phyloP scores from a whole-genome alignment of 225 moss, liverwort and hornwort genomes.

The Sphagnum tenellum region DNA sequence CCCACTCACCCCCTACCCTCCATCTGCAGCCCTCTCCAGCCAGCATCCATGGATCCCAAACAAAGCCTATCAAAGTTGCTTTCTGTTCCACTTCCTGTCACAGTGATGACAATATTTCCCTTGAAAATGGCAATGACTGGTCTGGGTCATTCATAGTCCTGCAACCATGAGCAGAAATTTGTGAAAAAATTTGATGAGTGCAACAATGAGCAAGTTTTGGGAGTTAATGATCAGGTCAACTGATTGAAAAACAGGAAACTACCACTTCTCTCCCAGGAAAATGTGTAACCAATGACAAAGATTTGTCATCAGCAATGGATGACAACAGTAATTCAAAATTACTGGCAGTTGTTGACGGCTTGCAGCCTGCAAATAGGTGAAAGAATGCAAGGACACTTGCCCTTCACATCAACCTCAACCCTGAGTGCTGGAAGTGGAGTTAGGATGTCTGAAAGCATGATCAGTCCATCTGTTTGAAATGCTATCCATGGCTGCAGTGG shows the following conservation, averaged over 20 bases:
- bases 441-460: constrained; percentile 93
- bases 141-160: constrained; percentile 73
- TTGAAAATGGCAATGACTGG: constrained; percentile 58
- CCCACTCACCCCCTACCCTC: constrained; percentile 30
- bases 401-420: constrained; percentile 78
- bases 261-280: too few relatives aligned
- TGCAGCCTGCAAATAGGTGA: constrained; percentile 57
- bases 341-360: constrained; percentile 34
- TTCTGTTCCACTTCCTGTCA: constrained; percentile 58
- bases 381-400: constrained; percentile 77
- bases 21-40: constrained; percentile 67
- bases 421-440: constrained; percentile 90
- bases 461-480: constrained; percentile 85
- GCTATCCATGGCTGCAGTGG: constrained; percentile 83
- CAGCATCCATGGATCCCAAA: constrained; percentile 86
- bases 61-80: constrained; percentile 75
- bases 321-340: too few relatives aligned
- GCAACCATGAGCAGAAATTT: neutral
- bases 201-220: too few relatives aligned
- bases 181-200: too few relatives aligned
- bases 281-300: too few relatives aligned
- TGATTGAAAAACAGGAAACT: too few relatives aligned
- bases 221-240: too few relatives aligned
- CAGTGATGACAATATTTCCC: constrained; percentile 58
- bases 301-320: too few relatives aligned